These are phyloP conservation scores for Mycothermus thermophilus DNA, from an alignment of 495 filamentous ascomycete genomes.

Conservation along the genomic window DNA sequence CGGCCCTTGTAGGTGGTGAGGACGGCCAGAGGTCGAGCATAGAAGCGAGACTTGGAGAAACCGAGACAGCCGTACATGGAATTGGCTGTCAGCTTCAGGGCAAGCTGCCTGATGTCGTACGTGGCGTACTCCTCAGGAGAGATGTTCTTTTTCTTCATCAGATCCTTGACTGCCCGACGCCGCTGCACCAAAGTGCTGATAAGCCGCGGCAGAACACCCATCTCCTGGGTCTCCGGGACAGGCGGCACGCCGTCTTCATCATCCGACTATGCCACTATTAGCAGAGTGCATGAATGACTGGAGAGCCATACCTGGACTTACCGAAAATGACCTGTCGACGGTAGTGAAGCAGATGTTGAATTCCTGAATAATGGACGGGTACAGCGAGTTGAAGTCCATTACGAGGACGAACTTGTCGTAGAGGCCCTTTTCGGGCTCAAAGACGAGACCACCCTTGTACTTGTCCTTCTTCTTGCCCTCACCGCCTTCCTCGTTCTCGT, in stretches of 20 bases:
- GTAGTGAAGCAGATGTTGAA: slow-evolving; percentile 99
- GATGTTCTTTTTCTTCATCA: slow-evolving; percentile 89
- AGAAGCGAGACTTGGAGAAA: slow-evolving; percentile 91
- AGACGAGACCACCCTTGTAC: slow-evolving; percentile 94
- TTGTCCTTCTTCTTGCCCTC: slow-evolving; percentile 94
- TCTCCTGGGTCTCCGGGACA: slow-evolving; percentile 48
- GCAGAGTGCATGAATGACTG: no score
- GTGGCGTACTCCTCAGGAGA: slow-evolving; percentile 74
- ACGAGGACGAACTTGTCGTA: slow-evolving; percentile 95
- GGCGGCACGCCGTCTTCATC: slow-evolving; percentile 71
- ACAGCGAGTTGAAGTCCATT: slow-evolving; percentile 99
- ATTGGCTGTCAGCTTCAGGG: slow-evolving; percentile 93
- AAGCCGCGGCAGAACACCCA: slow-evolving; percentile 76
- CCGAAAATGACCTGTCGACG: slow-evolving; percentile 59
- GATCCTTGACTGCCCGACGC: slow-evolving; percentile 75
- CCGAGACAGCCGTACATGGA: slow-evolving; percentile 99
- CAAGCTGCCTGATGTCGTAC: slow-evolving; percentile 98
- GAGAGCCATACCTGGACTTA: no score
- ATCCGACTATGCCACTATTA: slow-evolving; percentile 41
- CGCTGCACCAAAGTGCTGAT: slow-evolving; percentile 83
- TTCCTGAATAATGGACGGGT: slow-evolving; percentile 97
- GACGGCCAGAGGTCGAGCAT: slow-evolving; percentile 85
- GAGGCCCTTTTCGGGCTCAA: slow-evolving; percentile 91
- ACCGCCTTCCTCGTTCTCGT: slow-evolving; percentile 44
- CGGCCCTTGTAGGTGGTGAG: slow-evolving; percentile 95